Evolutionary conservation across 2,329 filamentous ascomycete species (phyloP).

Genomic region (Alternaria gansuensis): DNA sequence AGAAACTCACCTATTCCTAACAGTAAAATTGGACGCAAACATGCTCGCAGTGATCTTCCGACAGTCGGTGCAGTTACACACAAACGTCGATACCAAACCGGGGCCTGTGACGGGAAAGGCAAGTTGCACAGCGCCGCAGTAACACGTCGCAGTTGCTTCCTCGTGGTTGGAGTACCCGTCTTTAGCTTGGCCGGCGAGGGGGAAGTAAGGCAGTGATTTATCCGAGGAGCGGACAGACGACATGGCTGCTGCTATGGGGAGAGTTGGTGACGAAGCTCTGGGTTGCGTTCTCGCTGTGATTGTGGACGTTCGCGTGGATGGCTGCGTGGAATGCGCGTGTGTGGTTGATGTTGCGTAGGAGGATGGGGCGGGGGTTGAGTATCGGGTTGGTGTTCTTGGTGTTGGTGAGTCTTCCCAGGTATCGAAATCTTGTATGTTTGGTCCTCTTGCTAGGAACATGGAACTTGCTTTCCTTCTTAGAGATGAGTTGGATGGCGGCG

Average conservation of each 20-base stretch:
- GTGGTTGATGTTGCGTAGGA: not conserved
- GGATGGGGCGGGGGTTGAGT: no score
- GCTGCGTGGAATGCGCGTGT: not conserved
- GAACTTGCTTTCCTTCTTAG: conserved; percentile 4
- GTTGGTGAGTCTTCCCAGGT: conserved; percentile 1
- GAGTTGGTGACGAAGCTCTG: not conserved
- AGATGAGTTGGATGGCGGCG: not conserved
- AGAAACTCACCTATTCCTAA: conserved; percentile 53
- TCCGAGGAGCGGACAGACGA: conserved; percentile 11
- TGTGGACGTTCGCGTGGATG: not conserved
- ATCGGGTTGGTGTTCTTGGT: not conserved
- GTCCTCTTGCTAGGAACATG: conserved; percentile 2
- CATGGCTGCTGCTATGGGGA: conserved; percentile 4
- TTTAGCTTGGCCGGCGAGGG: conserved; percentile 25
- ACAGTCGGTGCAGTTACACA: conserved; percentile 70
- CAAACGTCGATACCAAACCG: conserved; percentile 61
- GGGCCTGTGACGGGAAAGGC: conserved; percentile 55
- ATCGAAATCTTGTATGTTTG: conserved; percentile 2
- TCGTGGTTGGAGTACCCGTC: conserved; percentile 35
- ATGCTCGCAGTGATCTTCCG: conserved; percentile 69
- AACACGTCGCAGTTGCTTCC: conserved; percentile 44
- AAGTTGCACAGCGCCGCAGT: conserved; percentile 43
- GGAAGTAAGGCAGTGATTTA: conserved; percentile 27
- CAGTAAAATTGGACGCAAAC: conserved; percentile 65
- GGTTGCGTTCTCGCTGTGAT: not conserved